Conservation (phyloP, 2,329 filamentous ascomycete genomes). For the Aspergillus novofumigatus region DNA sequence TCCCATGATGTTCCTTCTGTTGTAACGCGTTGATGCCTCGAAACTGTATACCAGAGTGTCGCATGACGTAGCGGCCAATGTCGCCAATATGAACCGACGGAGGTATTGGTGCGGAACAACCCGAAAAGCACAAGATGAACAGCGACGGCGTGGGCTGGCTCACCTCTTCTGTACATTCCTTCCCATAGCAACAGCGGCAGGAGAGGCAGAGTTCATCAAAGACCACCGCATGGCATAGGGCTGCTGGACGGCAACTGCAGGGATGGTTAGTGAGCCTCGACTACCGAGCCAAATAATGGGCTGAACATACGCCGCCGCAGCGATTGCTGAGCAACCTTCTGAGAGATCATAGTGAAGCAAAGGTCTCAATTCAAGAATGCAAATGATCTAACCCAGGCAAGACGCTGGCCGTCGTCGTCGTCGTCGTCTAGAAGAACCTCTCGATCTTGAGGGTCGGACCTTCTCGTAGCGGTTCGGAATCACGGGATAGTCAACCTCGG, state of each 20-base stretch:
- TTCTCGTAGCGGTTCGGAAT: constrained; percentile 33
- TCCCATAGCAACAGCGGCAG: constrained; percentile 42
- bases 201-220: constrained; percentile 41
- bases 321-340: constrained; percentile 46
- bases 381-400: constrained; percentile 8
- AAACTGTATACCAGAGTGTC: neutral
- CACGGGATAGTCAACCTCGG: constrained; percentile 40
- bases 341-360: constrained; percentile 41
- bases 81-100: neutral
- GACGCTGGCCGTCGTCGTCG: constrained; percentile 9
- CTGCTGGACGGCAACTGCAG: constrained; percentile 43
- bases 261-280: constrained; percentile 21
- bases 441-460: constrained; percentile 15
- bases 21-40: neutral
- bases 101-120: neutral
- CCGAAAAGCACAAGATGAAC: neutral
- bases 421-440: constrained; percentile 16
- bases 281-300: constrained; percentile 2
- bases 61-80: constrained; percentile 26
- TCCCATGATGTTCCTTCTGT: neutral
- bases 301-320: constrained; percentile 45
- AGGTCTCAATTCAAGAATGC: constrained; percentile 3
- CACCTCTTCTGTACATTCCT: constrained; percentile 44
- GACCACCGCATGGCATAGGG: constrained; percentile 40
- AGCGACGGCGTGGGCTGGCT: constrained; percentile 11